phyloP scores from a whole-genome alignment of 108 stramenopile species.

The Skeletonema tropicum region DNA sequence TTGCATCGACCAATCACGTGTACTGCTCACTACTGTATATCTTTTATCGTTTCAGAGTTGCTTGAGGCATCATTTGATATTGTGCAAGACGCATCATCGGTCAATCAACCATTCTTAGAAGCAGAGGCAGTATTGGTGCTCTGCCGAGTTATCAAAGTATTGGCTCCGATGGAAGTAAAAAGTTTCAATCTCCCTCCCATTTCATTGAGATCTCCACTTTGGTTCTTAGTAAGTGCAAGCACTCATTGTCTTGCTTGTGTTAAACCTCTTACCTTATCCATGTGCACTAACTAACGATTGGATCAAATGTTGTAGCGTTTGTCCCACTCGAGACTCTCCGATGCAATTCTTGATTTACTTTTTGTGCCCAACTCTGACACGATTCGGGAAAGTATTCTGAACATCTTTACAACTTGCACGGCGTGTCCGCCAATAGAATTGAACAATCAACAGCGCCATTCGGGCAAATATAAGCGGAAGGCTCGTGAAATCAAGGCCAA shows the following conservation, averaged over 20 bases:
- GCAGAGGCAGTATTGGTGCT: slow-evolving; percentile 70
- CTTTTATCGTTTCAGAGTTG: slow-evolving; percentile 16
- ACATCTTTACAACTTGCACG: slow-evolving; percentile 59
- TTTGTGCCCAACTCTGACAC: slow-evolving; percentile 64
- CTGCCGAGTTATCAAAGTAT: slow-evolving; percentile 55
- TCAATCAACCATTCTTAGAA: slow-evolving; percentile 52
- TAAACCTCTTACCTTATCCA: too few relatives aligned
- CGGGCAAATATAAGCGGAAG: slow-evolving; percentile 37
- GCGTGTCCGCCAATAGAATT: slow-evolving; percentile 56
- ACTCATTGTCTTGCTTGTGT: too few relatives aligned
- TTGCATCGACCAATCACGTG: too few relatives aligned
- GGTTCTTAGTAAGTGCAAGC: slow-evolving; percentile 49
- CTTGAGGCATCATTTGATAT: slow-evolving; percentile 88
- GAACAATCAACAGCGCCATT: slow-evolving; percentile 22
- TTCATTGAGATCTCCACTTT: slow-evolving; percentile 56
- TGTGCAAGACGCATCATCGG: slow-evolving; percentile 55
- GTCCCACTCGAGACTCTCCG: slow-evolving; percentile 44
- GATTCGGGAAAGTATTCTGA: slow-evolving; percentile 47
- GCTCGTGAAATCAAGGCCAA: slow-evolving; percentile 37
- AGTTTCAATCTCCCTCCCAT: slow-evolving; percentile 19
- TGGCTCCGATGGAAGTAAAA: slow-evolving; percentile 34
- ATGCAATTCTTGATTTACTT: slow-evolving; percentile 79
- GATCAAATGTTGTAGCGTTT: slow-evolving; percentile 22
- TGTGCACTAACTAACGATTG: too few relatives aligned
- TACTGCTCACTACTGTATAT: background rate